Evolutionary conservation across 169 alveolate species (phyloP), one percentile per base, ranked within the genome.

Genomic region (Babesia divergens): DNA sequence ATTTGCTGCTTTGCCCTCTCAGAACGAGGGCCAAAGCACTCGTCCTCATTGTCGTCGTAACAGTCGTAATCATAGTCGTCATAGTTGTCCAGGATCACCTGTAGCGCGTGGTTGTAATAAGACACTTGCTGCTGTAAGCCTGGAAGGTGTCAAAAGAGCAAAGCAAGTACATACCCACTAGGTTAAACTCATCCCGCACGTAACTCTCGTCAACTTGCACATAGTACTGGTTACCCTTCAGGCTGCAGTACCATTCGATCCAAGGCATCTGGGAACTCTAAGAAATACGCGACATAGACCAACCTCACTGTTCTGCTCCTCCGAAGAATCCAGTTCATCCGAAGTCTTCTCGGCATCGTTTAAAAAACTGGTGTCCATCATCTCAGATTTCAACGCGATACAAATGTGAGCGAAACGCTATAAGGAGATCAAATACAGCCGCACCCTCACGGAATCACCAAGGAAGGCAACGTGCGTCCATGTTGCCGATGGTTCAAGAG

Each of bases 221-320:
- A 28, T 95, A 92, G 74, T 86, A 95, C 60, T 94, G 95, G 75
- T 96, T 94, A 22, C 98, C 98, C 69, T 95, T 95, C 44, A 95
- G 82, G 43, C 90, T 91, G 54, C 99, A 95, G 81, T 93, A 95
- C 99, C 98, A 96, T 53, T 93, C 95, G 28, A 96, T 94, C 99
- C 99, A 96, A 4, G 98, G 93, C 46, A 89, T 89, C 87, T 94
- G 69, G 9, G 44, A 6, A 24, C 2, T 9, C 35, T 26, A 4
- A 22, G 3, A 16, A 1, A 37, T 4, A 31, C 7, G n/a, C 16
- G 9, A 6, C 29, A 1, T 1, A 40, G 18, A 72, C 84, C 11
- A 29, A 80, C 88, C 74, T 80, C 88, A 51, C 77, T 46, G 1
- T 80, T 59, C 65, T 64, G 75, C 44, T 65, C 88, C 16, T 80